Percentiles rank a stretch among this genome's conserved stretches.
Evolutionary conservation across 2,329 filamentous ascomycete species (phyloP).

Genomic region (Xylaria hypoxylon): DNA sequence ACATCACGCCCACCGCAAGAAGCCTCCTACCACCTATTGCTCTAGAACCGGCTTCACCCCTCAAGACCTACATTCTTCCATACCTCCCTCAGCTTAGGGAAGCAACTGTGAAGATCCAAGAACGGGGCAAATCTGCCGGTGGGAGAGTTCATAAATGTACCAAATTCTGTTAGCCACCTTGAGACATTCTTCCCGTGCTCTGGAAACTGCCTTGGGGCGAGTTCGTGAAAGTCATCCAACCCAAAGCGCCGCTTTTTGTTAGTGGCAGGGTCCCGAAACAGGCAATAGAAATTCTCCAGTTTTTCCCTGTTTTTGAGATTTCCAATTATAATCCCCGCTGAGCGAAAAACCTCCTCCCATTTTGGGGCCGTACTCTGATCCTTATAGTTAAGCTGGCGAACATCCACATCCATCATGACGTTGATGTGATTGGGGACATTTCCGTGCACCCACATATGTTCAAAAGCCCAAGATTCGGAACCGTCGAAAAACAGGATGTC

Average conservation of each 20-base stretch:
- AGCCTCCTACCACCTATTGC: too few species aligned
- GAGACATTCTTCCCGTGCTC: not conserved
- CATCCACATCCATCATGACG: not conserved
- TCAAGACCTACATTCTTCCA: constrained; percentile 8
- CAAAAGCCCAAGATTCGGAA: too few species aligned
- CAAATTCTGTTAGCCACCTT: not conserved
- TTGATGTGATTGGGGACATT: too few species aligned
- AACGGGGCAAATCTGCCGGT: too few species aligned
- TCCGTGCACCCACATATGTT: too few species aligned
- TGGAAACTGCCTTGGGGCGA: not conserved
- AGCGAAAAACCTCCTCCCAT: too few species aligned
- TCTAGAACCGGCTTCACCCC: too few species aligned
- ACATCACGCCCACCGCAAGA: too few species aligned
- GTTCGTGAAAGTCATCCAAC: not conserved
- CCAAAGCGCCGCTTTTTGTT: not conserved
- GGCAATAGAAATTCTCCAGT: constrained; percentile 15
- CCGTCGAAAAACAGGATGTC: constrained; percentile 18
- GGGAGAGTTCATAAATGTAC: too few species aligned
- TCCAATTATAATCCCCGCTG: too few species aligned
- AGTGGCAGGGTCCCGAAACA: not conserved
- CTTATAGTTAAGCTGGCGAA: not conserved
- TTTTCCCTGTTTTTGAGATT: not conserved
- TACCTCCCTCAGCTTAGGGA: not conserved
- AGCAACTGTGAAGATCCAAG: not conserved
- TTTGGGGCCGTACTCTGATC: not conserved